Conservation (phyloP, 495 filamentous ascomycete species). For the Immersiella caudata region DNA sequence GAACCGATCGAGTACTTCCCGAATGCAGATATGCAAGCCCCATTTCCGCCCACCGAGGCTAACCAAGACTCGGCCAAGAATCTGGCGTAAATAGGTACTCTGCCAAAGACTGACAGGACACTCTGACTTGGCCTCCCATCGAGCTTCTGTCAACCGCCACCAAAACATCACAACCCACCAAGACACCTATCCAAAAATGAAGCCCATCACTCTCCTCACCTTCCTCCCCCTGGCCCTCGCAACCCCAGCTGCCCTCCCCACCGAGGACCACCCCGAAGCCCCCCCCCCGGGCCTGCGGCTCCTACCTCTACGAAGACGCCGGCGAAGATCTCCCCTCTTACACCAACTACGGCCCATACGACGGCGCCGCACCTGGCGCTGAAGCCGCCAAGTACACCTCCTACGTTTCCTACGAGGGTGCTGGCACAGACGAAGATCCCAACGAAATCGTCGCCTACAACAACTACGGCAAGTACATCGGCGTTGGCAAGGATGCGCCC, state of each 20-base stretch:
- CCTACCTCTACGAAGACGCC: background rate
- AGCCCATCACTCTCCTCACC: constrained; percentile 1
- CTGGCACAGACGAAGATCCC: background rate
- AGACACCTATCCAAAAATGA: background rate
- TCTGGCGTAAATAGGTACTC: background rate
- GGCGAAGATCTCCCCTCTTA: background rate
- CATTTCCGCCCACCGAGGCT: no score
- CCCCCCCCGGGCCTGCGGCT: background rate
- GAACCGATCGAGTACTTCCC: background rate
- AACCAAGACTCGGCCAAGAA: background rate
- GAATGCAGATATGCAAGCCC: background rate
- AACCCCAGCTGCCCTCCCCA: background rate
- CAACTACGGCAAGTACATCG: background rate
- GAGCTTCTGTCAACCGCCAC: no score
- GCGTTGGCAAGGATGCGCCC: background rate
- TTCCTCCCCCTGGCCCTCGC: background rate
- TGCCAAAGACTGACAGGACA: no score
- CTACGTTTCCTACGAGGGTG: background rate
- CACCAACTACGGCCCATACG: background rate
- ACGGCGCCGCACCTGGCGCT: background rate
- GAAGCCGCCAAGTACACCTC: background rate
- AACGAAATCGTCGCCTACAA: background rate
- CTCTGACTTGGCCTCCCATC: no score
- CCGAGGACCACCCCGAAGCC: background rate
- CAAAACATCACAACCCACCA: background rate